Base-by-base conservation (phyloP, 768 basidiomycete genomes). In the Kockovaella imperatae region DNA sequence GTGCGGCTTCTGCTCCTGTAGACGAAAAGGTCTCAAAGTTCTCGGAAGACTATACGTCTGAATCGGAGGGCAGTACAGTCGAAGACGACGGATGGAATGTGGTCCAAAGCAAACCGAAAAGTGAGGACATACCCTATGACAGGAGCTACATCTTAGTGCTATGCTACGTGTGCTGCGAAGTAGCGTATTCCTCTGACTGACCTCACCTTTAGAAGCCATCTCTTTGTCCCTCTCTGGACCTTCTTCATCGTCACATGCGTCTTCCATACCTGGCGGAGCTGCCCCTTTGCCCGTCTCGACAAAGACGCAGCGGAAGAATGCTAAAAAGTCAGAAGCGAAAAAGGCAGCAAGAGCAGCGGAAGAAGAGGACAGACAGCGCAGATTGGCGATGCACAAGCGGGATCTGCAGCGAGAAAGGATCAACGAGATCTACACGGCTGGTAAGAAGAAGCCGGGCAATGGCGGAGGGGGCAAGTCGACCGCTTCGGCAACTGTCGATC, bases 81-180 rank as follows among this genome's bases (percentile, higher is more conserved):
- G 36, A 38, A 38, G 48, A 67, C 25, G 64, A 67, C 47, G 64
- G 64, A 15, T 67, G 64, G 64, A 53, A 63, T 42, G 59, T 63
- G 6, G 64, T 67, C 1, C 53, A 52, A 7, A 45, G 35, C 35
- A 59, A 56, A 36, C 54, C 46, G 46, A 62, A 63, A 51, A 62
- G 64, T 66, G 35, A 53, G 59, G 53, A 24, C 1, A n/a, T n/a
- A 6, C 20, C 10, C 32, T 29, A 29, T 7, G 7, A 14, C n/a
- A 17, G 38, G 11, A 20, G 29, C 35, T 17, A 36, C 17, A 4
- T 25, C 25, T n/a, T 5, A 24, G 29, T 38, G 13, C 36, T 23
- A 14, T 42, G 29, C 15, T n/a, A n/a, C n/a, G n/a, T n/a, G n/a
- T n/a, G n/a, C n/a, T n/a, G n/a, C n/a, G n/a, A n/a, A n/a, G n/a